Evolutionary conservation across 345 rosid species (phyloP).

Genomic region (Euphorbia lathyris): DNA sequence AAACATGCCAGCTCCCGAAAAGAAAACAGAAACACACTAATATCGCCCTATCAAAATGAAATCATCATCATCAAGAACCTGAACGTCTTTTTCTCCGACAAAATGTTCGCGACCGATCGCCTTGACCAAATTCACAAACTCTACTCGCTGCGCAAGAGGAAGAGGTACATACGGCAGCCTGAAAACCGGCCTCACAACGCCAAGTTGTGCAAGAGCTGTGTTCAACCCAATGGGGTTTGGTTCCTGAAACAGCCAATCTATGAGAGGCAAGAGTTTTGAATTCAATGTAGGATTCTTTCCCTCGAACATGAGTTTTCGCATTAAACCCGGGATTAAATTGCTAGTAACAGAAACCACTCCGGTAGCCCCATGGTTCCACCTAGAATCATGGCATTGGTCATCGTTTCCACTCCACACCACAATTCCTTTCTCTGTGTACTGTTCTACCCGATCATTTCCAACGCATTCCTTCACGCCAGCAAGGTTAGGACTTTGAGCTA

Average conservation of each 20-base stretch:
- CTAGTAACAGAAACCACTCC: slow-evolving; percentile 81
- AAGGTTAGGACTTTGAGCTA: slow-evolving; percentile 58
- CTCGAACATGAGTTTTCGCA: slow-evolving; percentile 59
- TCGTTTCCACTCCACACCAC: slow-evolving; percentile 90
- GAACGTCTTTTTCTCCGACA: slow-evolving; percentile 71
- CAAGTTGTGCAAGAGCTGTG: slow-evolving; percentile 86
- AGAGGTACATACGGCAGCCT: slow-evolving; percentile 80
- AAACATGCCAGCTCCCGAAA: background rate
- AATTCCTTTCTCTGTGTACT: slow-evolving; percentile 56
- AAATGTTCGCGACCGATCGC: slow-evolving; percentile 67
- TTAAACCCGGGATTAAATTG: slow-evolving; percentile 66
- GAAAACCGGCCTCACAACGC: slow-evolving; percentile 76
- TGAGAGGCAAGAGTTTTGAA: slow-evolving; percentile 62
- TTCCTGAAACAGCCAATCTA: slow-evolving; percentile 72
- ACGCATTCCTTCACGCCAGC: slow-evolving; percentile 81
- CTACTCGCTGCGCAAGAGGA: slow-evolving; percentile 52
- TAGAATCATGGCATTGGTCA: slow-evolving; percentile 80
- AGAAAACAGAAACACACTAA: slow-evolving; percentile 26
- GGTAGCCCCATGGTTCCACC: slow-evolving; percentile 68
- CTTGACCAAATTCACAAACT: slow-evolving; percentile 67
- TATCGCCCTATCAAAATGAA: slow-evolving; percentile 66
- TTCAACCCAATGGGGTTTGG: slow-evolving; percentile 84
- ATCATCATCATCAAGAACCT: slow-evolving; percentile 69
- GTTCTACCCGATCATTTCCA: slow-evolving; percentile 62
- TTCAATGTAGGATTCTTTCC: slow-evolving; percentile 59